These are phyloP conservation scores for Dendrobium catenatum DNA, from an alignment of 106 monocot genomes.

Conservation along the genomic window DNA sequence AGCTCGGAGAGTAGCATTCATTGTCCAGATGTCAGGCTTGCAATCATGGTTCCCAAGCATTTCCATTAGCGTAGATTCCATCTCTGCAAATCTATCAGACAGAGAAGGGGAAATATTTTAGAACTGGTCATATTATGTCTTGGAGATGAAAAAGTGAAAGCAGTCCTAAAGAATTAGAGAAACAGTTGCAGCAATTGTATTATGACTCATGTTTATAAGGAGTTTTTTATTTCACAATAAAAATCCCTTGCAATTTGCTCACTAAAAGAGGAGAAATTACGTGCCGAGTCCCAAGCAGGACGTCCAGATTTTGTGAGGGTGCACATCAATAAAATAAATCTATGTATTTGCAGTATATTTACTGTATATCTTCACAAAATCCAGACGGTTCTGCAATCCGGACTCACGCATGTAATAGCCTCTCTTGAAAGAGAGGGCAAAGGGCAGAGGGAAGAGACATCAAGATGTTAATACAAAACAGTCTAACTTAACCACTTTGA, in stretches of 20 bases:
- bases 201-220: background rate
- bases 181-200: background rate
- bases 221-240: background rate
- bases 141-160: background rate
- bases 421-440: too few relatives aligned
- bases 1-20: constrained; percentile 92
- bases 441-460: too few relatives aligned
- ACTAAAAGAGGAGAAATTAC: too few relatives aligned
- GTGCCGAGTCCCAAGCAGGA: too few relatives aligned
- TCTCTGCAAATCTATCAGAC: constrained; percentile 61
- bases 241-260: background rate
- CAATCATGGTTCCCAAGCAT: constrained; percentile 66
- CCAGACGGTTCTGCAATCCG: too few relatives aligned
- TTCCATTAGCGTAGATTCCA: constrained; percentile 73
- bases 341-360: too few relatives aligned
- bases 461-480: background rate
- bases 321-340: too few relatives aligned
- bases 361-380: too few relatives aligned
- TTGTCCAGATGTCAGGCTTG: constrained; percentile 94
- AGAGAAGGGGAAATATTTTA: background rate
- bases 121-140: background rate
- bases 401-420: too few relatives aligned
- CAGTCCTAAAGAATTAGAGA: background rate
- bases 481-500: background rate
- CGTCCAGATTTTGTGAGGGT: too few relatives aligned